phyloP scores from a whole-genome alignment of 2,329 filamentous ascomycete genomes.

The Hawksworthiomyces lignivorus region DNA sequence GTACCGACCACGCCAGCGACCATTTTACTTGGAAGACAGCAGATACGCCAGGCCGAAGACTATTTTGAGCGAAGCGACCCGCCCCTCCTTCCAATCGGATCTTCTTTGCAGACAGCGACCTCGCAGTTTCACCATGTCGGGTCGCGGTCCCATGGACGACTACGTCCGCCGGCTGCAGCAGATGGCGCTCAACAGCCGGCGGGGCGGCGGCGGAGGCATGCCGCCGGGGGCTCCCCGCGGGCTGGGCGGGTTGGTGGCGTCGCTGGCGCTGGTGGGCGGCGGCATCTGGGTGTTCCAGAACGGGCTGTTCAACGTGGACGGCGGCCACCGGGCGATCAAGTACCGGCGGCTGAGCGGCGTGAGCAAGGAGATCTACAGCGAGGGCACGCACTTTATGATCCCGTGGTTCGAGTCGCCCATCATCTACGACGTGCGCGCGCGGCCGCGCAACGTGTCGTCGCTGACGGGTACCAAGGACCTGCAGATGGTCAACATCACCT shows the following conservation, averaged over 20 bases:
- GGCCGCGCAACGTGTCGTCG: conserved; percentile 92
- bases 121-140: conserved; percentile 22
- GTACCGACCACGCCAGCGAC: no score
- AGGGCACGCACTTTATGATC: conserved; percentile 92
- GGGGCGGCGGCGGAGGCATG: conserved; percentile 28
- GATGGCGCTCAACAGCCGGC: conserved; percentile 35
- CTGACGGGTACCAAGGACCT: conserved; percentile 97
- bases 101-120: not conserved
- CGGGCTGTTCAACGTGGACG: conserved; percentile 77
- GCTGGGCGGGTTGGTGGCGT: conserved; percentile 32
- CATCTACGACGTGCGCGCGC: conserved; percentile 95
- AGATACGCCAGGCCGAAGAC: no score
- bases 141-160: conserved; percentile 38
- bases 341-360: conserved; percentile 91
- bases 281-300: conserved; percentile 48
- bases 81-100: no score
- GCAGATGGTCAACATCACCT: conserved; percentile 98
- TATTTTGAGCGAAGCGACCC: no score
- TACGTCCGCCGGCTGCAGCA: conserved; percentile 43
- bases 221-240: conserved; percentile 34
- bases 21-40: no score
- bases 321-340: conserved; percentile 98
- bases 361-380: conserved; percentile 88
- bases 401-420: conserved; percentile 98
- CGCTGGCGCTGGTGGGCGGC: conserved; percentile 37